These are phyloP conservation scores for Malus hybrid DNA, from an alignment of 331 rosid species.

Conservation along the genomic window DNA sequence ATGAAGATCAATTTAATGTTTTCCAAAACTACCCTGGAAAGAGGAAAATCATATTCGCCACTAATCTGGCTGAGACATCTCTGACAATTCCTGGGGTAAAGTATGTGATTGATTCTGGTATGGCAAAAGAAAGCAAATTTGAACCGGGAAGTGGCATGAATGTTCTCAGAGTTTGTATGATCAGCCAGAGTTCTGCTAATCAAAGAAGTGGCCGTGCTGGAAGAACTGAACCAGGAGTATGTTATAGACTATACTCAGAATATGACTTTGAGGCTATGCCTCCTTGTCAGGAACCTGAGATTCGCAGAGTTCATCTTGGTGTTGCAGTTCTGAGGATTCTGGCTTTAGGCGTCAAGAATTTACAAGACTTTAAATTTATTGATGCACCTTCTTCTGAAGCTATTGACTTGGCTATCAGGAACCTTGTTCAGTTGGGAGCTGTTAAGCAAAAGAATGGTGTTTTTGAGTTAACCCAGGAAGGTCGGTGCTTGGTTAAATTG, in stretches of 20 bases:
- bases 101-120: conserved; percentile 85
- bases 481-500: conserved; percentile 60
- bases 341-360: conserved; percentile 73
- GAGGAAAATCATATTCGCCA: conserved; percentile 84
- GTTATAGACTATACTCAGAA: conserved; percentile 83
- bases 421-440: conserved; percentile 70
- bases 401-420: conserved; percentile 73
- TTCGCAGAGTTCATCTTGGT: conserved; percentile 95
- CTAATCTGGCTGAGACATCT: conserved; percentile 95
- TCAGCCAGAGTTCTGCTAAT: conserved; percentile 86
- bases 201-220: conserved; percentile 99
- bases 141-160: conserved; percentile 91
- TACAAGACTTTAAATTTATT: conserved; percentile 72
- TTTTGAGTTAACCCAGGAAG: conserved; percentile 59
- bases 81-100: conserved; percentile 95
- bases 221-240: conserved; percentile 86
- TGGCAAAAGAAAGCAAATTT: conserved; percentile 73
- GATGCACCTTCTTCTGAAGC: conserved; percentile 87
- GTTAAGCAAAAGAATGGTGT: conserved; percentile 34
- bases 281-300: conserved; percentile 88
- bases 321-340: conserved; percentile 86
- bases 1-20: conserved; percentile 69
- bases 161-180: conserved; percentile 78
- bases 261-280: conserved; percentile 64
- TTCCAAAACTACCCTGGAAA: conserved; percentile 61